Evolutionary conservation across 75 land plant species (phyloP).

Genomic region (Picea sitchensis): DNA sequence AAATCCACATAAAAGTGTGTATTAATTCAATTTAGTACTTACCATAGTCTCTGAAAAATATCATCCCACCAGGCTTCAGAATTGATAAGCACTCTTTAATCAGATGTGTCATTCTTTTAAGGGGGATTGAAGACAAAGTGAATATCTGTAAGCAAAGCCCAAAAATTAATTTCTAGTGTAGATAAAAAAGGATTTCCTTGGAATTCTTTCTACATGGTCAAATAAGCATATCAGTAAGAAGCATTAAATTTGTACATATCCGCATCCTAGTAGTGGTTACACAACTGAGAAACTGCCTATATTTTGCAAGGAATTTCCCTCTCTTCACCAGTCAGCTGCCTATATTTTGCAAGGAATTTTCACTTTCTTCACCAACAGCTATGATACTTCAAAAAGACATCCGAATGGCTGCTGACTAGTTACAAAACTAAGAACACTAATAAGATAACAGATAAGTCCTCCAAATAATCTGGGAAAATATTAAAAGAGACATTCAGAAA

Average conservation of each 20-base stretch:
- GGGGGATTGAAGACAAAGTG: conserved; percentile 85
- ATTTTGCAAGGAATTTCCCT: not conserved
- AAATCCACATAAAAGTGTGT: not conserved
- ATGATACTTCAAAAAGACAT: not conserved
- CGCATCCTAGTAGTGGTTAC: not conserved
- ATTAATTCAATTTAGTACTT: not conserved
- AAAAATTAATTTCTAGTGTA: not conserved
- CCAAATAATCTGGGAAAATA: not conserved
- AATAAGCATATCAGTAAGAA: not conserved
- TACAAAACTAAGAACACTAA: not conserved
- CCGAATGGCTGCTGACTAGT: not conserved
- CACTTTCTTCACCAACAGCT: not conserved
- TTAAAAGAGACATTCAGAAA: not conserved
- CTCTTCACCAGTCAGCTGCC: not conserved
- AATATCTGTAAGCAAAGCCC: conserved; percentile 56
- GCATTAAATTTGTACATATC: not conserved
- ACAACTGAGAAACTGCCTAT: not conserved
- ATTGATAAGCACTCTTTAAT: conserved; percentile 56
- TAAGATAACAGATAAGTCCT: not conserved
- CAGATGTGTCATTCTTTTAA: conserved; percentile 54
- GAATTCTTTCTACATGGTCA: not conserved
- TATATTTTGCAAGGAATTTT: not conserved
- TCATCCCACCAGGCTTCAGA: conserved; percentile 74
- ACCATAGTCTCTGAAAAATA: conserved; percentile 93
- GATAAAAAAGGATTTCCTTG: not conserved